These are phyloP conservation scores for Prunus mira DNA, from an alignment of 306 rosid genomes.

Conservation along the genomic window DNA sequence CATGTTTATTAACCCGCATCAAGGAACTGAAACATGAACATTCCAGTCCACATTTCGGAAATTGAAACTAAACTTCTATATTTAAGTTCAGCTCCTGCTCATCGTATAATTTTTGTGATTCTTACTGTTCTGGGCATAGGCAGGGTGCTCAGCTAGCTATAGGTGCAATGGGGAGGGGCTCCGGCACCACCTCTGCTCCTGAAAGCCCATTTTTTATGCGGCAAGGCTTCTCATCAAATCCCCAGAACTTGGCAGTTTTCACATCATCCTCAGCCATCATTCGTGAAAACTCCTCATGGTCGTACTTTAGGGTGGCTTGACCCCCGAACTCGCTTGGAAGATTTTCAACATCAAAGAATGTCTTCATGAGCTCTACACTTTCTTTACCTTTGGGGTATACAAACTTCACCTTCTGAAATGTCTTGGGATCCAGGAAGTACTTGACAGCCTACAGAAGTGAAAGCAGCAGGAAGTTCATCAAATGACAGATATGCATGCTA, in stretches of 20 bases:
- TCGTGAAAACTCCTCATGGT: slow-evolving; percentile 76
- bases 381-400: slow-evolving; percentile 68
- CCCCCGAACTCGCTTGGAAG: slow-evolving; percentile 90
- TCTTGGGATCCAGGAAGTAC: slow-evolving; percentile 77
- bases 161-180: slow-evolving; percentile 19
- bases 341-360: slow-evolving; percentile 69
- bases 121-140: background rate
- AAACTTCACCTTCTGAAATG: slow-evolving; percentile 78
- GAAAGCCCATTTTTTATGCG: slow-evolving; percentile 34
- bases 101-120: slow-evolving; percentile 2
- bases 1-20: background rate
- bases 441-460: slow-evolving; percentile 53
- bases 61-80: background rate
- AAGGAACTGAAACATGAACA: slow-evolving; percentile 2
- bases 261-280: slow-evolving; percentile 74
- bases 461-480: slow-evolving; percentile 7
- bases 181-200: slow-evolving; percentile 48
- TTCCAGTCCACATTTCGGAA: background rate
- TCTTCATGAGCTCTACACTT: slow-evolving; percentile 78
- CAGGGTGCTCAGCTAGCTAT: slow-evolving; percentile 7
- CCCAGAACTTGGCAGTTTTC: slow-evolving; percentile 87
- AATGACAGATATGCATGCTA: background rate
- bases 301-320: slow-evolving; percentile 63
- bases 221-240: slow-evolving; percentile 45
- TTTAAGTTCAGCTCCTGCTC: background rate